A percentile compares a stretch with the other conserved stretches of the same genome.
These are phyloP conservation scores for Boletus chippewaensis DNA, from an alignment of 1,284 basidiomycete species.

Conservation along the genomic window DNA sequence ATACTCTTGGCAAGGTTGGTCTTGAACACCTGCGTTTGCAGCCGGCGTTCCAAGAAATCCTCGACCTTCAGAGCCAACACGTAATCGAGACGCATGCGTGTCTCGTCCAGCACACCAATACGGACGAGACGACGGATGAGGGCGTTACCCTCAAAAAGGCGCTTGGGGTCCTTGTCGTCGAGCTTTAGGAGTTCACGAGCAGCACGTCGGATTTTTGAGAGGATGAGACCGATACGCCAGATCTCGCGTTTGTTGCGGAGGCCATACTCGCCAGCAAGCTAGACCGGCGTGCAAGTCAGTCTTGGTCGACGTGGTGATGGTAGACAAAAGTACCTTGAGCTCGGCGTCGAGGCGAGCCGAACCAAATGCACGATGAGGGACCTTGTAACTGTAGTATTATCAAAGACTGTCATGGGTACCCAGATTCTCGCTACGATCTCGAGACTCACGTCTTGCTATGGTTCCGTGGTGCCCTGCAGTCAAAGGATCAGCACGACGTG, in stretches of 20 bases:
- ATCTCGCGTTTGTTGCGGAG: constrained; percentile 99
- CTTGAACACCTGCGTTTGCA: constrained; percentile 99
- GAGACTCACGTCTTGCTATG: constrained; percentile 85
- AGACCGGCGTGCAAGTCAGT: constrained; percentile 10
- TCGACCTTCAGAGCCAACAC: constrained; percentile 98
- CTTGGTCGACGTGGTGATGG: neutral
- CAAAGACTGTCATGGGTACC: constrained; percentile 42
- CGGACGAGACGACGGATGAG: constrained; percentile 98
- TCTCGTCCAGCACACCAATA: constrained; percentile 99
- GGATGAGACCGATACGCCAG: constrained; percentile 97
- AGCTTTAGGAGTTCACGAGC: constrained; percentile 99
- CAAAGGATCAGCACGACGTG: constrained; percentile 33
- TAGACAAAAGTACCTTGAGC: constrained; percentile 74
- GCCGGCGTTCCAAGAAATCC: constrained; percentile 98
- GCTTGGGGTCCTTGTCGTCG: constrained; percentile 99
- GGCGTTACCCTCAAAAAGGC: constrained; percentile 99
- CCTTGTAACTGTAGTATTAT: constrained; percentile 80
- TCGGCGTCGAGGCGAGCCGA: constrained; percentile 98
- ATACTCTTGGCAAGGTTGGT: constrained; percentile 96
- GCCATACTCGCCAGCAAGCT: constrained; percentile 99
- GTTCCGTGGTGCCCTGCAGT: constrained; percentile 75
- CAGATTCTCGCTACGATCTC: constrained; percentile 65
- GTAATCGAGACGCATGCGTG: constrained; percentile 99
- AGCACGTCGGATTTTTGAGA: constrained; percentile 99
- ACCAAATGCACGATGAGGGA: constrained; percentile 96